Percentiles rank a stretch among this genome's conserved stretches.
Conservation (phyloP, 108 stramenopile species). For the Pseudonitzschia delicatissima region DNA sequence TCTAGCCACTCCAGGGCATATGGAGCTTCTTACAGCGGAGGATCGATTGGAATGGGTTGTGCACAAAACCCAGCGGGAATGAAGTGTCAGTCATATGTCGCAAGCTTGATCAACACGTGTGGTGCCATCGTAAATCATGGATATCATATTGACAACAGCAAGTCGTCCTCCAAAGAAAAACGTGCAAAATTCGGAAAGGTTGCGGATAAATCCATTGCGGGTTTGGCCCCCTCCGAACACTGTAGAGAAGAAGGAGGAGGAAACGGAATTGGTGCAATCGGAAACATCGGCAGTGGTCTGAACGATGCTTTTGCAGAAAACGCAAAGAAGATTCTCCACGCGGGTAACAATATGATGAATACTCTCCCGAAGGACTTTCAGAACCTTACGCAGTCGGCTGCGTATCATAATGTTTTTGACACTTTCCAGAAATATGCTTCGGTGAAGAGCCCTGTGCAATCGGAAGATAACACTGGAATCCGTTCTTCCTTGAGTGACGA, state of each 20-base stretch:
- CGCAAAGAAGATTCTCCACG: conserved; percentile 2
- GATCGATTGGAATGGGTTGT: background rate
- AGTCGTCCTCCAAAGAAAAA: background rate
- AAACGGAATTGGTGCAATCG: too few relatives aligned
- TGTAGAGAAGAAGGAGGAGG: too few relatives aligned
- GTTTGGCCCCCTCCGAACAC: background rate
- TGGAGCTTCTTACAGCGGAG: background rate
- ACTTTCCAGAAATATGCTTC: conserved; percentile 12
- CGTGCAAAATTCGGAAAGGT: conserved; percentile 7
- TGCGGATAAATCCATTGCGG: conserved; percentile 5
- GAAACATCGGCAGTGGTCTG: background rate
- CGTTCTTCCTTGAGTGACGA: too few relatives aligned
- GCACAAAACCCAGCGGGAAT: background rate
- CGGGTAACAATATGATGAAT: conserved; percentile 12
- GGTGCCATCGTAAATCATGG: background rate
- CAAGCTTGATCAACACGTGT: conserved; percentile 1
- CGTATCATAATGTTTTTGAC: conserved; percentile 11
- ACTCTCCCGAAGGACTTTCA: conserved; percentile 14
- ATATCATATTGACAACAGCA: background rate
- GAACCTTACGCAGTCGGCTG: conserved; percentile 9
- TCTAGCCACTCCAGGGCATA: background rate
- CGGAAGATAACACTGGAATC: background rate
- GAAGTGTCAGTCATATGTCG: background rate
- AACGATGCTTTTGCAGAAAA: conserved; percentile 15
- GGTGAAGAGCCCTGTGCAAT: background rate